Conservation (phyloP, 106 monocot species). For the Apostasia ramifera region DNA sequence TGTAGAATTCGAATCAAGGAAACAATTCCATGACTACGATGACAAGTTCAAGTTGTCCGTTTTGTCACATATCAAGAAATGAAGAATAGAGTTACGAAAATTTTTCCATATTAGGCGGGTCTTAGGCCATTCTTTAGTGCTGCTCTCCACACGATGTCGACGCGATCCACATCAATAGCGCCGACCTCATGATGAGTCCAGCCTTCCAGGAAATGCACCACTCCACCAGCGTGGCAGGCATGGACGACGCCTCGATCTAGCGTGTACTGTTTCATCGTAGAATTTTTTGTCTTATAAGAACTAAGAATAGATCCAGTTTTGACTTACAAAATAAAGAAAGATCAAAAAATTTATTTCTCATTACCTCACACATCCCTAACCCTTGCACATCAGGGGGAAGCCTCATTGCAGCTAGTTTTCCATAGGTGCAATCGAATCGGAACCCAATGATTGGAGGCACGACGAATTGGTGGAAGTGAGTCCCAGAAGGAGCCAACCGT, state of each 20-base stretch:
- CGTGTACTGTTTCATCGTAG: constrained; percentile 44
- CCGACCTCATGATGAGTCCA: constrained; percentile 95
- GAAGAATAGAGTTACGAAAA: neutral
- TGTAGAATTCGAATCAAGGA: neutral
- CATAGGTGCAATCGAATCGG: constrained; percentile 86
- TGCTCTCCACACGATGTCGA: constrained; percentile 81
- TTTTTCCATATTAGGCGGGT: constrained; percentile 29
- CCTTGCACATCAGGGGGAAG: constrained; percentile 81
- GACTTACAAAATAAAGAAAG: neutral
- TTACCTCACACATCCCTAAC: constrained; percentile 82
- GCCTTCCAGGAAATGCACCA: constrained; percentile 80
- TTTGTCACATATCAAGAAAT: neutral
- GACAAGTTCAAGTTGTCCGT: neutral
- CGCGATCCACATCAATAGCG: constrained; percentile 83
- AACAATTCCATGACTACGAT: constrained; percentile 1
- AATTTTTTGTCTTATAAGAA: neutral
- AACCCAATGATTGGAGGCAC: constrained; percentile 86
- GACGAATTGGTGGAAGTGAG: constrained; percentile 97
- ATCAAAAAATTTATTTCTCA: neutral
- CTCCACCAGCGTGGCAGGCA: constrained; percentile 90
- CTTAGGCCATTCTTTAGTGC: constrained; percentile 72
- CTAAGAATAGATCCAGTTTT: neutral
- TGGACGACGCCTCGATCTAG: constrained; percentile 78
- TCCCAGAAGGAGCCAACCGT: constrained; percentile 83
- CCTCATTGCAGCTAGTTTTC: constrained; percentile 88